Evolutionary conservation across 164 flowering plant species (phyloP).

Genomic region (Malania oleifera): DNA sequence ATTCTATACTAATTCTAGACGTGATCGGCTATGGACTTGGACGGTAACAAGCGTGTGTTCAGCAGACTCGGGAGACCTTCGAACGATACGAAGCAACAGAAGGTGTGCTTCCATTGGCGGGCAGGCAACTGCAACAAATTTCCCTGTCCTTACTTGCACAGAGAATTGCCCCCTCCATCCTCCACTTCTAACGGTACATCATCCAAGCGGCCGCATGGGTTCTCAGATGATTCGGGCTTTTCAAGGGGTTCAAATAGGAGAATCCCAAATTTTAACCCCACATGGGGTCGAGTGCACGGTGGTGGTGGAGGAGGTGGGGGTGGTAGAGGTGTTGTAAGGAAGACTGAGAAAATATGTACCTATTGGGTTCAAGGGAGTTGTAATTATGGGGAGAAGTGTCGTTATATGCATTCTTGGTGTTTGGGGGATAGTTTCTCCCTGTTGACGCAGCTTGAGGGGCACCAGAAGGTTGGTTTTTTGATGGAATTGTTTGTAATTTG

Average conservation of each 20-base stretch:
- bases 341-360: conserved; percentile 55
- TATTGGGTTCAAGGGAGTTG: conserved; percentile 75
- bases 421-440: conserved; percentile 55
- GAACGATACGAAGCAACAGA: conserved; percentile 23
- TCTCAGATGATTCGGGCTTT: conserved; percentile 25
- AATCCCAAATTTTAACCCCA: conserved; percentile 25
- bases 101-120: conserved; percentile 69
- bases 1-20: too few species aligned
- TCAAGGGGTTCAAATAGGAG: conserved; percentile 23
- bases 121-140: conserved; percentile 56
- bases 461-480: conserved; percentile 53
- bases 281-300: conserved; percentile 49
- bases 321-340: conserved; percentile 24
- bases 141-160: conserved; percentile 56
- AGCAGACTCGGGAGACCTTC: conserved; percentile 2
- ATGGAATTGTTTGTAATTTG: neutral
- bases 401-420: conserved; percentile 69
- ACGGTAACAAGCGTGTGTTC: conserved; percentile 1
- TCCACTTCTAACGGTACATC: conserved; percentile 14
- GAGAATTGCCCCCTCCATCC: conserved; percentile 36
- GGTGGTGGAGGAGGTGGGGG: conserved; percentile 18
- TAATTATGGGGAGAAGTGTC: conserved; percentile 60
- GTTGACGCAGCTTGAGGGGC: conserved; percentile 80
- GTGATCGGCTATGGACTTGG: conserved; percentile 1
- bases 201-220: conserved; percentile 29